Evolutionary conservation across 176 grass and related monocot species (phyloP).

Genomic region (Eragrostis nindensis): DNA sequence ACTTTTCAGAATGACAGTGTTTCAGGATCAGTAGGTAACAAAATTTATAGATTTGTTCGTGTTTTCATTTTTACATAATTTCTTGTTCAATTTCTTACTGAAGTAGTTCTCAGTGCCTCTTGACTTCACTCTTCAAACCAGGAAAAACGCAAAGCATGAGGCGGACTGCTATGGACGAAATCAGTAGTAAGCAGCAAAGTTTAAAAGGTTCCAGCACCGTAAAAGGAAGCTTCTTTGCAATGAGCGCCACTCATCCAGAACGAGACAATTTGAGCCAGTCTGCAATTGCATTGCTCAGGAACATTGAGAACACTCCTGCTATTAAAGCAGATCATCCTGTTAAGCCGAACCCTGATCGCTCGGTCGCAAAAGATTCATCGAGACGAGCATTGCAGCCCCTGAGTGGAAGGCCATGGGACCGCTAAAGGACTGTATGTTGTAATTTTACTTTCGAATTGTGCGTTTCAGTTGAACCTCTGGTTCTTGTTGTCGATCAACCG

Average conservation of each 20-base stretch:
- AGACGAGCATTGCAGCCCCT: constrained; percentile 35
- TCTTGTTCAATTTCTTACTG: neutral
- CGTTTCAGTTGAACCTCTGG: neutral
- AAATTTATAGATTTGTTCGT: neutral
- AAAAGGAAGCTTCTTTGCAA: constrained; percentile 40
- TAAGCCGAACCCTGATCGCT: constrained; percentile 15
- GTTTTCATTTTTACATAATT: neutral
- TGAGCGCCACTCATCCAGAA: neutral
- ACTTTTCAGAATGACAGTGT: neutral
- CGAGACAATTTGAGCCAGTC: neutral
- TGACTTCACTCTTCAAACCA: neutral
- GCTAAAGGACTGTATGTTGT: neutral
- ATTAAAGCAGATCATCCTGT: neutral
- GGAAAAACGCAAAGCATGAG: constrained; percentile 30
- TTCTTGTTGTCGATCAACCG: no score
- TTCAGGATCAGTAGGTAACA: constrained; percentile 23
- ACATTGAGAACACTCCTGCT: constrained; percentile 33
- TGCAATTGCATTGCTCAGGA: neutral
- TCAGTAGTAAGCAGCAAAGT: constrained; percentile 30
- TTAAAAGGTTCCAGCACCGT: constrained; percentile 44
- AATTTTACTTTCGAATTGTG: neutral
- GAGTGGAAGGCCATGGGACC: constrained; percentile 9
- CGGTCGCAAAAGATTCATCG: neutral
- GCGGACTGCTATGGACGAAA: constrained; percentile 12
- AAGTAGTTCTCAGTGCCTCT: neutral